Evolutionary conservation across 306 rosid species (phyloP), one percentile per base, ranked within the genome.

Genomic region (Prunus mongolica): DNA sequence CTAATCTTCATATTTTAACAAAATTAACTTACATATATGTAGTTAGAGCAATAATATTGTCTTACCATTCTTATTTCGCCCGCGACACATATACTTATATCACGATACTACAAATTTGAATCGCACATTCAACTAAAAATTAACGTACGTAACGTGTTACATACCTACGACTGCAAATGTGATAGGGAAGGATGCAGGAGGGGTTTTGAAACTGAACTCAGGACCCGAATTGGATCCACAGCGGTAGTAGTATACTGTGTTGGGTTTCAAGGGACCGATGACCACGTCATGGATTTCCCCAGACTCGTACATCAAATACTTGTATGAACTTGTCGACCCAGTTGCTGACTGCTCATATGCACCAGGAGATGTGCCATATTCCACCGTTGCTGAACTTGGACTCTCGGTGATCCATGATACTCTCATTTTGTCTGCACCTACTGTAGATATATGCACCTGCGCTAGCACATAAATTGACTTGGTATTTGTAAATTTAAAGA

Each of bases 371-470:
- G 84, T 72, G 38, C 93, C 83, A 38, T 86, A 95, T 5, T 78
- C 64, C 2, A 95, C 87, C 75, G 63, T 85, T 41, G 93, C 76
- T 0, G 81, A 22, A 9, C 78, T 78, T 56, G 87, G 66, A 50
- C 63, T 69, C 3, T 79, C 24, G 2, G 99, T 89, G 8, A 89
- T 82, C 99, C 99, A 95, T 3, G 93, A 64, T 71, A 95, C 83
- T 65, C 91, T 89, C 91, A 91, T 88, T 76, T 77, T 84, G 78
- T 89, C 90, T 65, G 60, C 82, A 19, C 97, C 97, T 47, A 87
- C 96, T 57, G 82, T 67, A 16, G 96, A 87, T 81, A 92, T 85
- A 54, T 90, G 99, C 75, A 95, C 97, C 99, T 95, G 80, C 22
- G 81, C 65, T 0, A 12, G 44, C 47, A 57, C 22, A 28, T 7